phyloP scores from a whole-genome alignment of 1,284 basidiomycete genomes.

The Takashimella koratensis region DNA sequence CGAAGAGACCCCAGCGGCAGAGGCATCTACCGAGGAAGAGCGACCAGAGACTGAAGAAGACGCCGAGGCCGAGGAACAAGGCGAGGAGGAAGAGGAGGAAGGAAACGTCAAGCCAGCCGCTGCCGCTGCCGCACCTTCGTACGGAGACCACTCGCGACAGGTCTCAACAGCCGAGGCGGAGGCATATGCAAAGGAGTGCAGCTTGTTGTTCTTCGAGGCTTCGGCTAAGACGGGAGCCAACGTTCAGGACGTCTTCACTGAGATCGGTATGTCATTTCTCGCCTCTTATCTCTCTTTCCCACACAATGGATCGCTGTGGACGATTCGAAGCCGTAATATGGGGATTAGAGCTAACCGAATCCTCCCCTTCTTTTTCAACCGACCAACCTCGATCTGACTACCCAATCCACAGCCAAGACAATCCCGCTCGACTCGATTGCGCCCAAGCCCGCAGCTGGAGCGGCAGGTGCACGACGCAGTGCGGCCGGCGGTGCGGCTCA shows the following conservation, averaged over 20 bases:
- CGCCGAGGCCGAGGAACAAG: conserved; percentile 74
- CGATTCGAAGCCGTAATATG: no score
- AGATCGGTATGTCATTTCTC: conserved; percentile 69
- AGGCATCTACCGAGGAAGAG: conserved; percentile 54
- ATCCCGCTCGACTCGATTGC: conserved; percentile 93
- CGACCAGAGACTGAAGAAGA: conserved; percentile 24
- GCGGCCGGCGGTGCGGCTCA: conserved; percentile 58
- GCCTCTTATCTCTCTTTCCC: conserved; percentile 6
- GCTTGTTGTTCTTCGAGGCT: conserved; percentile 94
- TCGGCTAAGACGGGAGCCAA: conserved; percentile 97
- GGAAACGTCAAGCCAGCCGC: conserved; percentile 34
- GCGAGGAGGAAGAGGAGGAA: conserved; percentile 48
- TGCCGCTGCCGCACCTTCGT: conserved; percentile 34
- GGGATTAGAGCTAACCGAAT: no score
- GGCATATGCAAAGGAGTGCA: conserved; percentile 90
- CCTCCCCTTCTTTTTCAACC: neutral
- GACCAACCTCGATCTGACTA: no score
- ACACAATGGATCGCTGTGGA: no score
- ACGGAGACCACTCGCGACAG: conserved; percentile 69
- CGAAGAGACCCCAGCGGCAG: conserved; percentile 11
- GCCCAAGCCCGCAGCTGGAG: conserved; percentile 60
- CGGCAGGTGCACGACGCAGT: conserved; percentile 53
- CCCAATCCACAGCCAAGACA: conserved; percentile 83
- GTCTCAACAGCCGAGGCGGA: conserved; percentile 91
- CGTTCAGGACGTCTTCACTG: conserved; percentile 95